Percentiles rank a stretch among this genome's conserved stretches.
phyloP scores from a whole-genome alignment of 441 rosid genomes.

The Corymbia citriodora region DNA sequence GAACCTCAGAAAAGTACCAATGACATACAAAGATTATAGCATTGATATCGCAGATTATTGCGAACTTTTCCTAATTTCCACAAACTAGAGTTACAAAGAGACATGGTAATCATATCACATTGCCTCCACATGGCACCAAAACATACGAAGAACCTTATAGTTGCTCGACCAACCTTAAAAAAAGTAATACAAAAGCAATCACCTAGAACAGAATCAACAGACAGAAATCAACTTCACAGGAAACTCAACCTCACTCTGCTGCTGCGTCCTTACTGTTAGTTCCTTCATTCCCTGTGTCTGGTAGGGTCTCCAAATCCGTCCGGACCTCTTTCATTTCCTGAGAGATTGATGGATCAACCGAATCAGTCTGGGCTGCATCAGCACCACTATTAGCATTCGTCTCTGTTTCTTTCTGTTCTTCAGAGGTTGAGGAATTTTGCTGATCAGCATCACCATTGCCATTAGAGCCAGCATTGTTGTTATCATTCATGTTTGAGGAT shows the following conservation, averaged over 20 bases:
- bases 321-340: conserved; percentile 57
- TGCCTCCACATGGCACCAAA: conserved; percentile 5
- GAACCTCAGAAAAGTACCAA: background rate
- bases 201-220: background rate
- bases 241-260: conserved; percentile 32
- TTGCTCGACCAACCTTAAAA: conserved; percentile 4
- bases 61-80: background rate
- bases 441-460: conserved; percentile 4
- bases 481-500: background rate
- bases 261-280: conserved; percentile 37
- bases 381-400: background rate
- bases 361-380: background rate
- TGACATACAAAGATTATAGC: background rate
- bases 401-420: conserved; percentile 18
- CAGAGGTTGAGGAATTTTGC: conserved; percentile 22
- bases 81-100: background rate
- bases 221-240: background rate
- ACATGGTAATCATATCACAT: background rate
- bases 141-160: background rate
- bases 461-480: background rate
- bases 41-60: background rate
- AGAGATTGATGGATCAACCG: conserved; percentile 15
- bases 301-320: conserved; percentile 48
- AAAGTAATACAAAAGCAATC: background rate
- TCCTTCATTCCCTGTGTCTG: conserved; percentile 28